Percentiles rank a stretch among this genome's conserved stretches.
These are phyloP conservation scores for Grosmannia penicillata DNA, from an alignment of 2,329 filamentous ascomycete species.

Conservation along the genomic window DNA sequence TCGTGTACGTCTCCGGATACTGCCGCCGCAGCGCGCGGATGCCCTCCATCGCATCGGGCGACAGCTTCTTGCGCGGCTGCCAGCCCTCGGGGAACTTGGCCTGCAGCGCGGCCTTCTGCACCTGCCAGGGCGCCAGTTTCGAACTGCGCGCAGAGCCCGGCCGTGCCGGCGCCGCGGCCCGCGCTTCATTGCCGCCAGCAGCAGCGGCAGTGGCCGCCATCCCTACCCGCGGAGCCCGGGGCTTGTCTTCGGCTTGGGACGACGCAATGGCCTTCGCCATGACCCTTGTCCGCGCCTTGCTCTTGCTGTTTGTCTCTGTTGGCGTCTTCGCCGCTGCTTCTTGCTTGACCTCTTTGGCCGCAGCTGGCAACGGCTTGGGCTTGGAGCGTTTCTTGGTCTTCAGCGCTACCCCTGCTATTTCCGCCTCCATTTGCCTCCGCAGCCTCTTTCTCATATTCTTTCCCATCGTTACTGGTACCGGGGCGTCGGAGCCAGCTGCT, in stretches of 20 bases:
- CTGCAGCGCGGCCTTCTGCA: conserved; percentile 60
- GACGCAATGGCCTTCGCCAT: neutral
- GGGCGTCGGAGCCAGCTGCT: too few relatives aligned
- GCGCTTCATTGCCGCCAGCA: too few relatives aligned
- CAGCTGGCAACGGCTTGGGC: neutral
- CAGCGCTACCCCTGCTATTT: neutral
- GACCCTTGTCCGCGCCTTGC: neutral
- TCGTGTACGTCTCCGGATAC: conserved; percentile 65
- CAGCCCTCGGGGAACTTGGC: conserved; percentile 72
- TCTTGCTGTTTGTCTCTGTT: neutral
- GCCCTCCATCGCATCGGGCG: conserved; percentile 81
- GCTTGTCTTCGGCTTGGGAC: too few relatives aligned
- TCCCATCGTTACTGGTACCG: too few relatives aligned
- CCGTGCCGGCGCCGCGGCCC: neutral
- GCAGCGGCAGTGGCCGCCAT: too few relatives aligned
- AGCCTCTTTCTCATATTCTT: too few relatives aligned
- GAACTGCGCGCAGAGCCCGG: too few relatives aligned
- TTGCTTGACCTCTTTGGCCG: too few relatives aligned
- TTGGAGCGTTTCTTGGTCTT: neutral
- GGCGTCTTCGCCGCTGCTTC: neutral
- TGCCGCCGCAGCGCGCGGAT: conserved; percentile 71
- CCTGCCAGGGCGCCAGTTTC: too few relatives aligned
- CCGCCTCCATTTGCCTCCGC: neutral
- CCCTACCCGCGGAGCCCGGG: too few relatives aligned
- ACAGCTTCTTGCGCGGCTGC: conserved; percentile 73